Percentiles rank a stretch among this genome's conserved stretches.
Conservation (phyloP, 139 green algal species). For the Desmodesmus armatus region DNA sequence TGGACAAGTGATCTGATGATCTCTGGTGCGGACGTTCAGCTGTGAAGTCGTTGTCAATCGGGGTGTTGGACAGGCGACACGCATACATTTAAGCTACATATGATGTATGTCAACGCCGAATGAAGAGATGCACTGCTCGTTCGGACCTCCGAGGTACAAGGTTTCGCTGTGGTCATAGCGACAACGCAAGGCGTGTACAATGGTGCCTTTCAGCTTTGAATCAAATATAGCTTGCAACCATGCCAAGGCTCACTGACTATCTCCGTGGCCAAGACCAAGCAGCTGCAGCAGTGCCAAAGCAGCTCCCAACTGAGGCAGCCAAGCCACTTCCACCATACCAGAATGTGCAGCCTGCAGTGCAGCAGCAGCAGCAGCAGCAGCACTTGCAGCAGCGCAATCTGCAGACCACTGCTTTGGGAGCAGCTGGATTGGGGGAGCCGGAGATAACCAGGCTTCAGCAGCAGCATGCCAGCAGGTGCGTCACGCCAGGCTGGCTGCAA, state of each 20-base stretch:
- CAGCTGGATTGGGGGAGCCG: background rate
- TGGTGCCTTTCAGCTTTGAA: too few species aligned
- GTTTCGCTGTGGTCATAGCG: background rate
- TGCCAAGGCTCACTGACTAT: constrained; percentile 20
- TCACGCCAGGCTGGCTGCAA: too few species aligned
- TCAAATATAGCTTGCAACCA: background rate
- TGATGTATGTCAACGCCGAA: too few species aligned
- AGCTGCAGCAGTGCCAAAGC: constrained; percentile 20
- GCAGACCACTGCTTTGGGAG: too few species aligned
- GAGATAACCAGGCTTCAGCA: background rate
- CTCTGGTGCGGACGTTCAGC: too few species aligned
- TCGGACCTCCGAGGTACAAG: background rate
- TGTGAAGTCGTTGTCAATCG: too few species aligned
- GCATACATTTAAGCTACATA: too few species aligned
- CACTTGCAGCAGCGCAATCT: too few species aligned
- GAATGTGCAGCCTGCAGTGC: too few species aligned
- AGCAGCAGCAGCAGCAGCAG: background rate
- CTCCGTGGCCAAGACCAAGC: background rate
- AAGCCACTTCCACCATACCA: background rate
- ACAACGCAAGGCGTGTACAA: background rate
- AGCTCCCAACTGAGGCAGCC: background rate
- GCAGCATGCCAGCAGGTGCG: constrained; percentile 5
- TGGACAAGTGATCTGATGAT: background rate
- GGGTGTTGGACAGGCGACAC: too few species aligned
- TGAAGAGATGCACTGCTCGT: too few species aligned